Evolutionary conservation across 2,329 filamentous ascomycete genomes (phyloP), one percentile per base, ranked within the genome.

Genomic region (Thermoascus crustaceus): DNA sequence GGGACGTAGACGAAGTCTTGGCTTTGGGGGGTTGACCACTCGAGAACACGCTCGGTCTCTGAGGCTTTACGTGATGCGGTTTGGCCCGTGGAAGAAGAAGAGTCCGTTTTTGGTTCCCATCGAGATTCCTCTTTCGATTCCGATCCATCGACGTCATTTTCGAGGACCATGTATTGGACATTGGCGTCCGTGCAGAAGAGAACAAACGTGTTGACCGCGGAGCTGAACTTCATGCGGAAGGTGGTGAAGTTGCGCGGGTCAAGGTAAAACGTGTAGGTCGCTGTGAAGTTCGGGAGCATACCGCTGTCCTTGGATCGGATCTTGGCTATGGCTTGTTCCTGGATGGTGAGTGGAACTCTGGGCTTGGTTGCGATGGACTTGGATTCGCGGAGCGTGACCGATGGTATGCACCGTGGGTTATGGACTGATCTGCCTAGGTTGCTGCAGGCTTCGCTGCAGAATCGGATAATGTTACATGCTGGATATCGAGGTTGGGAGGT

Each of bases 181-280:
- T 54, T 49, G 3, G 46, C 41, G 30, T 54, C 51, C 6, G 42
- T 34, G 7, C 51, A 51, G 32, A 56, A 56, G 7, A 56, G 37
- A n/a, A 56, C 42, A 5, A 52, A 30, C 5, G 51, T 56, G 35
- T 56, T 56, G 14, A 47, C 45, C 7, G 39, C 27, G 2, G 44
- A 40, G 31, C 47, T 55, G 29, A 56, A 41, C 23, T 51, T 53
- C 52, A 56, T 54, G 13, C 52, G 49, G 38, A 56, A 52, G 4
- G 52, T 56, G n/a, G 52, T 48, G 37, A 56, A 54, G 38, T 55
- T 56, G 26, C 52, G 48, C 3, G 50, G 49, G 27, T 56, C 53
- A 5, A 56, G 49, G 30, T 49, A 53, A 37, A 53, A 50, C 4
- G 51, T 54, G 38, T 50, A 49, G 30, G 43, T 52, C 16, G 49